Evolutionary conservation across 805 yeast genomes (phyloP), one percentile per base, ranked within the genome.

Genomic region (Ogataea ramenticola): DNA sequence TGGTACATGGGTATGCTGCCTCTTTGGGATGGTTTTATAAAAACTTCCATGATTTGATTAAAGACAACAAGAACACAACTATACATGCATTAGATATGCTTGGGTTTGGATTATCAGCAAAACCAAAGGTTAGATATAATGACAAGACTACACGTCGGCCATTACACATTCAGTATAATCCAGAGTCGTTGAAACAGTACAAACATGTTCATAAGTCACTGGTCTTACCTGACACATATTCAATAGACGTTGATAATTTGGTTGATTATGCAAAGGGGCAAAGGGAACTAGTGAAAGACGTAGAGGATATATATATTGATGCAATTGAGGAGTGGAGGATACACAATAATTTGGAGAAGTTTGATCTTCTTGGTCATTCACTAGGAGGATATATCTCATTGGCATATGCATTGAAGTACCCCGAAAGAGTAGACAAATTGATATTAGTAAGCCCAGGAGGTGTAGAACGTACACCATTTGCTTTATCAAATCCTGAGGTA

Each of bases 371-470:
- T 19, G 91, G 88, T 0, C 95, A 86, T 60, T 85, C 95, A 0
- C 79, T 77, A 49, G 95, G 95, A 29, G 93, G 88, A 0, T 81
- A 83, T 52, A 65, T 87, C 64, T 75, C 86, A 0, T 75, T 76
- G 40, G 74, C 80, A 7, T 86, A 82, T 57, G 70, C 85, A 2
- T 55, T 79, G 36, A 75, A 67, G 47, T 71, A 81, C 52, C 87
- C 89, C 0, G 57, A 73, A 0, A 57, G 68, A 4, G 68, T 86
- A 7, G 62, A 70, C 15, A 73, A 74, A 46, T 61, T 86, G 50
- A 67, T 83, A 2, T 64, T 86, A 21, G 73, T 82, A 3, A 80
- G 88, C 12, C 95, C 95, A 0, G 85, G 83, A 0, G 95, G 95
- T 0, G 79, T 86, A 17, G 95, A 86, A 52, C 67, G 86, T 37